These are phyloP conservation scores for Saturnispora zaruensis DNA, from an alignment of 805 yeast genomes.

Conservation along the genomic window DNA sequence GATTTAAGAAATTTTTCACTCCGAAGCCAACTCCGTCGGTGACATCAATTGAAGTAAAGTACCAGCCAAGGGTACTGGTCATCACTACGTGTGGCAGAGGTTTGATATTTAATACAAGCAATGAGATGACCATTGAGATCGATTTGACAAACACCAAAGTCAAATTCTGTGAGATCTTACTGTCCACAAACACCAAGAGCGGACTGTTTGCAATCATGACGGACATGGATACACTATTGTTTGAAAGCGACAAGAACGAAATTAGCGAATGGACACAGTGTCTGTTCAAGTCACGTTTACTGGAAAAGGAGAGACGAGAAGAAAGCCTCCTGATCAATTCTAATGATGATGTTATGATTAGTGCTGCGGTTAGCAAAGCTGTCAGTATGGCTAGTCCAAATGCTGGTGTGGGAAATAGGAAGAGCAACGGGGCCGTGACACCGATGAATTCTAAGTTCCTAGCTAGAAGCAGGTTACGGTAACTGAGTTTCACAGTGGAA, in stretches of 20 bases:
- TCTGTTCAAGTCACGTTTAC: slow-evolving; percentile 39
- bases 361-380: slow-evolving; percentile 30
- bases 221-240: slow-evolving; percentile 42
- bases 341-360: slow-evolving; percentile 31
- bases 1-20: slow-evolving; percentile 26
- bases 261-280: slow-evolving; percentile 50
- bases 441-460: slow-evolving; percentile 53
- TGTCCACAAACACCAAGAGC: slow-evolving; percentile 29
- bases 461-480: slow-evolving; percentile 46
- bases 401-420: slow-evolving; percentile 13
- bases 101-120: slow-evolving; percentile 40
- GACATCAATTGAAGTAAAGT: slow-evolving; percentile 17
- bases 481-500: slow-evolving; percentile 9
- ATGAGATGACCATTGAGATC: slow-evolving; percentile 46
- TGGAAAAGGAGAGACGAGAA: slow-evolving; percentile 39
- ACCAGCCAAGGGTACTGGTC: slow-evolving; percentile 41
- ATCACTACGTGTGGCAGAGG: slow-evolving; percentile 59
- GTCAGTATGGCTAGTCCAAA: slow-evolving; percentile 17
- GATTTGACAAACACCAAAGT: slow-evolving; percentile 44
- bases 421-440: slow-evolving; percentile 31
- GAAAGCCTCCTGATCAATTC: slow-evolving; percentile 27
- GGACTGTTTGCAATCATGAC: slow-evolving; percentile 53
- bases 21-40: slow-evolving; percentile 6
- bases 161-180: slow-evolving; percentile 50
- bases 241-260: slow-evolving; percentile 46